Conservation (phyloP, 805 yeast species). For the Candida multigemmis region DNA sequence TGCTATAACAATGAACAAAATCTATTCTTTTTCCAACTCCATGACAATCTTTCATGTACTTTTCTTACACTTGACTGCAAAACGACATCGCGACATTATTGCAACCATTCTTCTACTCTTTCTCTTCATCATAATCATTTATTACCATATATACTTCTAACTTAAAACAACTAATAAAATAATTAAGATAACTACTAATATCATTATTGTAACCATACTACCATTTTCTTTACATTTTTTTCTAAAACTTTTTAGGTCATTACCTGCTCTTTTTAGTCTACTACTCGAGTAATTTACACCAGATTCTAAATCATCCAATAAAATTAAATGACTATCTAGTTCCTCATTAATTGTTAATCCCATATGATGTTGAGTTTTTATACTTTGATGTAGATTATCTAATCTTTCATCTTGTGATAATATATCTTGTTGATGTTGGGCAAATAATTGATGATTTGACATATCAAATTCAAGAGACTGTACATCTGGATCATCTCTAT, state of each 20-base stretch:
- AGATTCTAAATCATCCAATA: conserved; percentile 30
- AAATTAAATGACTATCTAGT: conserved; percentile 31
- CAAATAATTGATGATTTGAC: conserved; percentile 30
- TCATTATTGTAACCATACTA: conserved; percentile 30
- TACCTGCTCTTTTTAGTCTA: conserved; percentile 21
- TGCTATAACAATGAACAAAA: no score
- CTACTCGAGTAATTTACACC: conserved; percentile 28
- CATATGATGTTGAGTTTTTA: conserved; percentile 29
- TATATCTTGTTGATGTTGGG: conserved; percentile 32
- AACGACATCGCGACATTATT: no score
- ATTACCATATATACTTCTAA: conserved; percentile 5
- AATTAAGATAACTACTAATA: conserved; percentile 30
- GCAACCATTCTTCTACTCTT: no score
- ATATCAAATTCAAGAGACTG: conserved; percentile 17
- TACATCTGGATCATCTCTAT: conserved; percentile 17
- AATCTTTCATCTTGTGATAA: conserved; percentile 28
- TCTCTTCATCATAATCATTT: no score
- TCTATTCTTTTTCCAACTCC: no score
- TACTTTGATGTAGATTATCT: conserved; percentile 22
- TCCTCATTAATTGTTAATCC: conserved; percentile 29
- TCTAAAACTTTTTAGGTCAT: conserved; percentile 21
- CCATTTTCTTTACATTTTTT: conserved; percentile 31
- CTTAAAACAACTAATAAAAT: conserved; percentile 32
- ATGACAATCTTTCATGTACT: no score
- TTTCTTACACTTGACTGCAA: no score